A percentile compares a stretch with the other conserved stretches of the same genome.
Conservation (phyloP, 2,329 filamentous ascomycete genomes). For the Colletotrichum caudatum region DNA sequence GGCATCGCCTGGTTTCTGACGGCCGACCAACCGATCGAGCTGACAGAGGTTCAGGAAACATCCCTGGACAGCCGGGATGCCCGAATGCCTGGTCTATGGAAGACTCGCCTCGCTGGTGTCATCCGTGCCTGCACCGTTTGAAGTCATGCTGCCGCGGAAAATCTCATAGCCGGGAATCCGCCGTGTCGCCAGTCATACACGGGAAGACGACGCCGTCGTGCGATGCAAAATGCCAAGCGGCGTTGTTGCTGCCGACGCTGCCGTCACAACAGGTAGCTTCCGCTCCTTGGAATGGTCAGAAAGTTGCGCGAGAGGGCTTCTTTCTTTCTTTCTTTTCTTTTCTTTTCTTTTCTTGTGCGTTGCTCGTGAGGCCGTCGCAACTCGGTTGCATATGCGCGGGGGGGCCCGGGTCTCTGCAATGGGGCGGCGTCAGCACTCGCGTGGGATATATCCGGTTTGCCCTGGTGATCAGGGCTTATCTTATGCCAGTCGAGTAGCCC, state of each 20-base stretch:
- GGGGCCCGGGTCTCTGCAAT: background rate
- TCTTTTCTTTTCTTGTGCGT: background rate
- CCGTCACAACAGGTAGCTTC: background rate
- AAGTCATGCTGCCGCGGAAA: background rate
- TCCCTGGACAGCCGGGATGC: background rate
- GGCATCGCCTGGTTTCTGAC: background rate
- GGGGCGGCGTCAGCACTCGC: background rate
- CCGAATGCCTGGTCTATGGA: background rate
- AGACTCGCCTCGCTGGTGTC: too few relatives aligned
- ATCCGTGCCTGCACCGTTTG: background rate
- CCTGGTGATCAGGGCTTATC: background rate
- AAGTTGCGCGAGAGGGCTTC: too few relatives aligned
- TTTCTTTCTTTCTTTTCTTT: too few relatives aligned
- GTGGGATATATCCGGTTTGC: background rate
- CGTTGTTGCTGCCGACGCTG: background rate
- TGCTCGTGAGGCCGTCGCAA: background rate
- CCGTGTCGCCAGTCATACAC: too few relatives aligned
- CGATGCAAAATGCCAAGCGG: constrained; percentile 26
- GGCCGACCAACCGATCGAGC: constrained; percentile 21
- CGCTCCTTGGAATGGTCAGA: background rate
- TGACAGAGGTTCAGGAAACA: background rate
- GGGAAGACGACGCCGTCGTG: constrained; percentile 6
- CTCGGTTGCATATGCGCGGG: background rate
- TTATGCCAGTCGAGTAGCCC: background rate
- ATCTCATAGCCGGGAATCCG: background rate